Evolutionary conservation across 208 protist species (phyloP).

Genomic region (Borovskyia barvae): DNA sequence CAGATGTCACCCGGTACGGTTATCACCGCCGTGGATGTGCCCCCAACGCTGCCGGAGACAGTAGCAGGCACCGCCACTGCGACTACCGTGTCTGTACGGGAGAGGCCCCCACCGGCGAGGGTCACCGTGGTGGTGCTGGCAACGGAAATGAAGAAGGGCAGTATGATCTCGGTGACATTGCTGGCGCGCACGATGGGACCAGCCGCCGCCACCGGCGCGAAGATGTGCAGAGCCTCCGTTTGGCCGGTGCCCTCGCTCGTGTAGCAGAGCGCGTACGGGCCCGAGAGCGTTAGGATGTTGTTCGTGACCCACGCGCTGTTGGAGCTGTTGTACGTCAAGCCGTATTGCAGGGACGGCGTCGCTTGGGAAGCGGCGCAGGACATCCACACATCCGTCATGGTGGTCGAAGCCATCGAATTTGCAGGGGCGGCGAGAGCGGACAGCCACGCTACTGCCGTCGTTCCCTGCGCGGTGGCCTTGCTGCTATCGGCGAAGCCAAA

Average conservation of each 20-base stretch:
- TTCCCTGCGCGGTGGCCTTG: constrained; percentile 17
- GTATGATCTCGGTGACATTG: constrained; percentile 29
- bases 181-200: constrained; percentile 60
- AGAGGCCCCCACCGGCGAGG: constrained; percentile 68
- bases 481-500: constrained; percentile 30
- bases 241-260: not conserved
- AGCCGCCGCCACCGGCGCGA: constrained; percentile 40
- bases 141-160: constrained; percentile 19
- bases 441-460: constrained; percentile 41
- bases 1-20: constrained; percentile 72
- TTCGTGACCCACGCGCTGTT: constrained; percentile 26
- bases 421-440: constrained; percentile 30
- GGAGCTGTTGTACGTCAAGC: constrained; percentile 29
- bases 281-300: constrained; percentile 7
- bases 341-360: constrained; percentile 4
- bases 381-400: constrained; percentile 42
- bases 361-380: constrained; percentile 30
- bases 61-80: constrained; percentile 50
- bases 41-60: not conserved
- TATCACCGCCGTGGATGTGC: not conserved
- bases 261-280: constrained; percentile 76
- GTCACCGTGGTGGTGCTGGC: constrained; percentile 31
- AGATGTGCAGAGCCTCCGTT: constrained; percentile 37
- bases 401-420: not conserved
- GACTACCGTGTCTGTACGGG: constrained; percentile 44